These are phyloP conservation scores for Camelina laxa DNA, from an alignment of 345 rosid species.

Conservation along the genomic window DNA sequence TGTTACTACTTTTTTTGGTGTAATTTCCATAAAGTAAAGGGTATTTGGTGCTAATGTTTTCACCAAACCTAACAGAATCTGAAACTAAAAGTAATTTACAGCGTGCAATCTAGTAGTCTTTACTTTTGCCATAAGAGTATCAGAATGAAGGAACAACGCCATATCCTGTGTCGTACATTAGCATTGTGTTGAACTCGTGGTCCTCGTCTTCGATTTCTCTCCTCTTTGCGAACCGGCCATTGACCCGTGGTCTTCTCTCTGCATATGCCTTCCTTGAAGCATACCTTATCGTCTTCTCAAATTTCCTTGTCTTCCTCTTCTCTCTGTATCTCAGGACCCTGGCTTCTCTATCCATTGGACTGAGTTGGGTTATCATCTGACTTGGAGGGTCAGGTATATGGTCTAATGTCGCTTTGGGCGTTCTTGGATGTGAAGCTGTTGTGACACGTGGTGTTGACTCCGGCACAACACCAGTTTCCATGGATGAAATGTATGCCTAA, in stretches of 20 bases:
- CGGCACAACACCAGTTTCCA: constrained; percentile 69
- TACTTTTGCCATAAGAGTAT: constrained; percentile 9
- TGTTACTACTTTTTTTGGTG: not conserved
- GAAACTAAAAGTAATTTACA: constrained; percentile 30
- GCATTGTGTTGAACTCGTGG: constrained; percentile 56
- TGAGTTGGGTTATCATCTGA: constrained; percentile 69
- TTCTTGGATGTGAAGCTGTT: constrained; percentile 53
- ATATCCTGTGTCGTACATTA: constrained; percentile 59
- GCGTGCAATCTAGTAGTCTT: constrained; percentile 5
- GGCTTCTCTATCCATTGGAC: constrained; percentile 87
- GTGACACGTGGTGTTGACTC: constrained; percentile 58
- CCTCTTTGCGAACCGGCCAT: constrained; percentile 93
- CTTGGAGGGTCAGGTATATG: constrained; percentile 57
- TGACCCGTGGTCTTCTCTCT: constrained; percentile 88
- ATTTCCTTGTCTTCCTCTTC: constrained; percentile 85
- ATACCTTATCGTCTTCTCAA: constrained; percentile 95
- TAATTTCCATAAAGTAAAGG: too few species aligned
- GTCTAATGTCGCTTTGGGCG: constrained; percentile 59
- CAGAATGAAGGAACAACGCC: constrained; percentile 80
- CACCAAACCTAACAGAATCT: constrained; percentile 26
- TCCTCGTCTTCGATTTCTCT: constrained; percentile 63
- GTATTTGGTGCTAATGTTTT: not conserved
- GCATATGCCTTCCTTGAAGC: constrained; percentile 98
- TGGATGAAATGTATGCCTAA: constrained; percentile 69
- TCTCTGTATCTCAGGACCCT: constrained; percentile 91